Conservation (phyloP, 495 filamentous ascomycete species). For the Aspergillus cavernicola region DNA sequence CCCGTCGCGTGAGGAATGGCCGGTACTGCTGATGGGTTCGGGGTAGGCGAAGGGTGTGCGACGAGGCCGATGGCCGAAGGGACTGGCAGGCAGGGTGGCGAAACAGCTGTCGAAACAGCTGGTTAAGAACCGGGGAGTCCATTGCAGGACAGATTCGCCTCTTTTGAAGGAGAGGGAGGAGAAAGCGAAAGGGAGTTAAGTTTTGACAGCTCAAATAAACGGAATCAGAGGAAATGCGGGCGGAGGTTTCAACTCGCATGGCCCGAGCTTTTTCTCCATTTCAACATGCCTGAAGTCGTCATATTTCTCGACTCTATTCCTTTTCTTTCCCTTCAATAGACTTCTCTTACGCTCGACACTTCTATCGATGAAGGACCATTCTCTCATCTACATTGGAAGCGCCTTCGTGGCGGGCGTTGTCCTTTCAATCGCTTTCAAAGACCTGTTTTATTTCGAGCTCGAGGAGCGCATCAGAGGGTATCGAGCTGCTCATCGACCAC, state of each 20-base stretch:
- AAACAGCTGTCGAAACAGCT: conserved; percentile 81
- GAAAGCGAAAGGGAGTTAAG: too few relatives aligned
- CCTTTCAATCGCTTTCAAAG: conserved; percentile 69
- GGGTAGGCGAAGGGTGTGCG: conserved; percentile 22
- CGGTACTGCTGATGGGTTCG: conserved; percentile 34
- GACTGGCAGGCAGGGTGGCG: conserved; percentile 62
- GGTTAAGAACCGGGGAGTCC: conserved; percentile 76
- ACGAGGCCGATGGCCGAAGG: conserved; percentile 32
- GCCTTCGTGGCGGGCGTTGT: conserved; percentile 74
- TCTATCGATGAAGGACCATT: conserved; percentile 31
- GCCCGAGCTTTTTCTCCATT: conserved; percentile 29
- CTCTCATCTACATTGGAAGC: conserved; percentile 49
- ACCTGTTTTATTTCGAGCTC: conserved; percentile 61
- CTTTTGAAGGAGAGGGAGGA: too few relatives aligned
- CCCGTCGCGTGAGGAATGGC: conserved; percentile 39
- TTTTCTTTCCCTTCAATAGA: too few relatives aligned
- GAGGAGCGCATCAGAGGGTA: conserved; percentile 56
- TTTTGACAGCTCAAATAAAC: background rate
- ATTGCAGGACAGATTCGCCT: conserved; percentile 41
- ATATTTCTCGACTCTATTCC: too few relatives aligned
- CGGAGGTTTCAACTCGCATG: conserved; percentile 21
- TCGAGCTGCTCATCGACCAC: conserved; percentile 11
- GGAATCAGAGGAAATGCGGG: conserved; percentile 11
- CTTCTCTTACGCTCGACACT: too few relatives aligned
- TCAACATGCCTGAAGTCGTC: background rate